phyloP scores from a whole-genome alignment of 768 basidiomycete species.

The Russula ochroleuca region DNA sequence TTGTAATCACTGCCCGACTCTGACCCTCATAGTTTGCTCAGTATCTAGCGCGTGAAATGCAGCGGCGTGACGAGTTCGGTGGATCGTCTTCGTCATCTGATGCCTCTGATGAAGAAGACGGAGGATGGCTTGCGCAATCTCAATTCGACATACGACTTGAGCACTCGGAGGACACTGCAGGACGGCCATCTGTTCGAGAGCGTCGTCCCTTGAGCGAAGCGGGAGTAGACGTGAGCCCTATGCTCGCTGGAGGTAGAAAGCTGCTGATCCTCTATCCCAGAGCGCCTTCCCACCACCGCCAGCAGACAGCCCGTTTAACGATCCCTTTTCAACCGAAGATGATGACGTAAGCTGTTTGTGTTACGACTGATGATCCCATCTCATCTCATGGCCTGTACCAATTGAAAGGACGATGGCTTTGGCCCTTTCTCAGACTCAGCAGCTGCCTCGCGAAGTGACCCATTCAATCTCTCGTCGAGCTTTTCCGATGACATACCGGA shows the following conservation, averaged over 20 bases:
- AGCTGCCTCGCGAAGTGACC: slow-evolving; percentile 44
- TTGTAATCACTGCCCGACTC: not conserved
- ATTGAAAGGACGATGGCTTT: slow-evolving; percentile 54
- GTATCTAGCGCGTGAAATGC: slow-evolving; percentile 73
- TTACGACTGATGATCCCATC: not conserved
- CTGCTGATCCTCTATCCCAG: slow-evolving; percentile 4
- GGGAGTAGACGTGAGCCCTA: slow-evolving; percentile 32
- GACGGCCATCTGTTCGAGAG: slow-evolving; percentile 28
- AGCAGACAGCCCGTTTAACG: slow-evolving; percentile 29
- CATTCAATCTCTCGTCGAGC: slow-evolving; percentile 48
- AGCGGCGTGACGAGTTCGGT: slow-evolving; percentile 53
- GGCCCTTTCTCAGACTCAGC: slow-evolving; percentile 76
- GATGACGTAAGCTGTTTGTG: slow-evolving; percentile 46
- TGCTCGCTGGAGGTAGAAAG: not conserved
- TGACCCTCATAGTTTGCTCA: slow-evolving; percentile 58
- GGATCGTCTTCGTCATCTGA: slow-evolving; percentile 45
- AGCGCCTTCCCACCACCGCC: slow-evolving; percentile 17
- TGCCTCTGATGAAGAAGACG: slow-evolving; percentile 59
- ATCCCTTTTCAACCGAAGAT: slow-evolving; percentile 43
- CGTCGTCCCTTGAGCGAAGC: slow-evolving; percentile 35
- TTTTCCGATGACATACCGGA: slow-evolving; percentile 64
- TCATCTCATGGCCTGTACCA: slow-evolving; percentile 9
- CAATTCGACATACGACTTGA: slow-evolving; percentile 47
- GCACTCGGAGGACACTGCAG: slow-evolving; percentile 29
- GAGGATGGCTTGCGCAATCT: slow-evolving; percentile 77